These are phyloP conservation scores for Platismatia glauca DNA, from an alignment of 495 filamentous ascomycete species.

Conservation along the genomic window DNA sequence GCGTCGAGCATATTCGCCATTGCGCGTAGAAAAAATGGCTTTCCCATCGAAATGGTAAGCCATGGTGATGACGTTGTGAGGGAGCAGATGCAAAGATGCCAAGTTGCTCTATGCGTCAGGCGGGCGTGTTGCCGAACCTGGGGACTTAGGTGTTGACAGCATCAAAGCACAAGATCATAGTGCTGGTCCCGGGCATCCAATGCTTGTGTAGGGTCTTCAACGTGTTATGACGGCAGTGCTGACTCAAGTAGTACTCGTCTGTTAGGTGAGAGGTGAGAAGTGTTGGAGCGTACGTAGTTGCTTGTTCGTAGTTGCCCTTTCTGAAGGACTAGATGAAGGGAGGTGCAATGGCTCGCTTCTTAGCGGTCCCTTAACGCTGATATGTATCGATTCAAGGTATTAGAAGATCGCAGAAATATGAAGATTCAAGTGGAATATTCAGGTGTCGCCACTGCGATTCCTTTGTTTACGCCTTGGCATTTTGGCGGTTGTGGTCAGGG, in stretches of 20 bases:
- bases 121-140: background rate
- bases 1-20: conserved; percentile 14
- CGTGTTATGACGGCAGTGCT: background rate
- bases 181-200: background rate
- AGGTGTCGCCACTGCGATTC: background rate
- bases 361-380: background rate
- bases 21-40: conserved; percentile 29
- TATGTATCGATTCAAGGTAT: background rate
- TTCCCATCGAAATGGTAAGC: conserved; percentile 7
- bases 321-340: background rate
- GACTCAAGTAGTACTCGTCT: conserved; percentile 6
- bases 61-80: background rate
- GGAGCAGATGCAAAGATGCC: background rate
- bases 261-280: background rate
- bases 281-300: background rate
- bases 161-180: conserved; percentile 3
- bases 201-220: background rate
- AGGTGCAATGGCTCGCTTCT: background rate
- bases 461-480: background rate
- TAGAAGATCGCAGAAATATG: background rate
- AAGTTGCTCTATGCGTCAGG: background rate
- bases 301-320: conserved; percentile 1
- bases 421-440: background rate
- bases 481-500: background rate
- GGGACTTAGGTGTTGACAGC: background rate